Conservation (phyloP, 106 monocot species). For the Dioscorea dumetorum region DNA sequence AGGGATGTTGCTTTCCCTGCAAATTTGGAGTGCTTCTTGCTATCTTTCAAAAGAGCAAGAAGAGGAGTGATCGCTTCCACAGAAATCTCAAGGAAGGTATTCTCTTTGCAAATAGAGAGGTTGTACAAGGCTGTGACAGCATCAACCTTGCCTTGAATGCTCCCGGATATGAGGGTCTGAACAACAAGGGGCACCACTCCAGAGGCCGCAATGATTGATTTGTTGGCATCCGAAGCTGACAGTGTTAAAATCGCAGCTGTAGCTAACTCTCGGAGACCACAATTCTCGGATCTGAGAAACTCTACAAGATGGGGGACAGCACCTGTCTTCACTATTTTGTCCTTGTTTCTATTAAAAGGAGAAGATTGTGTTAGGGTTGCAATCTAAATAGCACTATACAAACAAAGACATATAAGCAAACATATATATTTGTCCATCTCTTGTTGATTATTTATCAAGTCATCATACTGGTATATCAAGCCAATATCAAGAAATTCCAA, state of each 20-base stretch:
- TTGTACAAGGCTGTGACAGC: conserved; percentile 67
- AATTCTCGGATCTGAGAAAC: conserved; percentile 37
- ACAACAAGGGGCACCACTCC: conserved; percentile 52
- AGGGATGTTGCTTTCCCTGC: conserved; percentile 57
- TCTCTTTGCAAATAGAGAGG: conserved; percentile 32
- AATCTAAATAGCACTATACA: too few species aligned
- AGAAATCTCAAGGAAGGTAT: conserved; percentile 9
- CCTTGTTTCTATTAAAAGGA: conserved; percentile 48
- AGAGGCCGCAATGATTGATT: conserved; percentile 34
- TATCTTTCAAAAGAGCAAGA: conserved; percentile 46
- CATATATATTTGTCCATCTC: too few species aligned
- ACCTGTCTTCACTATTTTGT: conserved; percentile 40
- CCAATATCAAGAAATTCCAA: too few species aligned
- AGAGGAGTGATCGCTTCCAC: conserved; percentile 45
- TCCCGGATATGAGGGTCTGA: conserved; percentile 48
- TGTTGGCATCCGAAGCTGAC: conserved; percentile 48
- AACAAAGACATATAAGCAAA: too few species aligned
- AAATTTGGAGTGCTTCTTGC: conserved; percentile 59
- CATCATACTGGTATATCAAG: too few species aligned
- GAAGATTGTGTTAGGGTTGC: background rate
- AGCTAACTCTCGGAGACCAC: conserved; percentile 38
- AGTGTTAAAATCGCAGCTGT: conserved; percentile 54
- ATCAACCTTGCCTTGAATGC: conserved; percentile 60
- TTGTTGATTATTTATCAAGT: too few species aligned
- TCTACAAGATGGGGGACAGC: conserved; percentile 56